Evolutionary conservation across 2,329 filamentous ascomycete genomes (phyloP).

Genomic region (Xylaria sp.): DNA sequence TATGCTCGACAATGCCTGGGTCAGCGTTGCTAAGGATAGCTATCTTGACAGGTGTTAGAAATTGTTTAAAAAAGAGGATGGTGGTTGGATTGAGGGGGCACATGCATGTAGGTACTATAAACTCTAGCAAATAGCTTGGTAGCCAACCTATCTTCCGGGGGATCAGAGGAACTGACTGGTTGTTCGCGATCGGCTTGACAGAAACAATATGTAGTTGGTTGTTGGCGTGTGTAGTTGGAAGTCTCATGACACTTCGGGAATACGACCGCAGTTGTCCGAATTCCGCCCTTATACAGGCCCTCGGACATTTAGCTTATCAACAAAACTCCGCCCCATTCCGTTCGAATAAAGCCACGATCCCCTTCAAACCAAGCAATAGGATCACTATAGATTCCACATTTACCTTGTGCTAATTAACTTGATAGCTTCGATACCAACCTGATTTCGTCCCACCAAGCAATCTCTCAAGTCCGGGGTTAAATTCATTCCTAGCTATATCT

Average conservation of each 20-base stretch:
- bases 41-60: slow-evolving; percentile 6
- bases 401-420: slow-evolving; percentile 2
- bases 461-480: slow-evolving; percentile 1
- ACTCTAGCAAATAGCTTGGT: too few species aligned
- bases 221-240: background rate
- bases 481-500: slow-evolving; percentile 8
- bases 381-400: slow-evolving; percentile 10
- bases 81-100: too few species aligned
- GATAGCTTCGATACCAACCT: slow-evolving; percentile 4
- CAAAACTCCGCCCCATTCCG: background rate
- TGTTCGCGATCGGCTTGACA: background rate
- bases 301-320: background rate
- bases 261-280: slow-evolving; percentile 6
- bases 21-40: background rate
- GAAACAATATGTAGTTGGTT: background rate
- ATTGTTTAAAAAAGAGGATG: background rate
- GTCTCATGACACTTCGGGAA: slow-evolving; percentile 7
- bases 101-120: too few species aligned
- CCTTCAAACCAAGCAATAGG: slow-evolving; percentile 1
- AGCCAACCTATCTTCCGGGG: too few species aligned
- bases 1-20: slow-evolving; percentile 10
- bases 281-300: background rate
- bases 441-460: background rate
- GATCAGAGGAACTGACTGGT: too few species aligned
- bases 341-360: slow-evolving; percentile 10